Conservation (phyloP, 768 basidiomycete genomes). For the Mycena belliarum region DNA sequence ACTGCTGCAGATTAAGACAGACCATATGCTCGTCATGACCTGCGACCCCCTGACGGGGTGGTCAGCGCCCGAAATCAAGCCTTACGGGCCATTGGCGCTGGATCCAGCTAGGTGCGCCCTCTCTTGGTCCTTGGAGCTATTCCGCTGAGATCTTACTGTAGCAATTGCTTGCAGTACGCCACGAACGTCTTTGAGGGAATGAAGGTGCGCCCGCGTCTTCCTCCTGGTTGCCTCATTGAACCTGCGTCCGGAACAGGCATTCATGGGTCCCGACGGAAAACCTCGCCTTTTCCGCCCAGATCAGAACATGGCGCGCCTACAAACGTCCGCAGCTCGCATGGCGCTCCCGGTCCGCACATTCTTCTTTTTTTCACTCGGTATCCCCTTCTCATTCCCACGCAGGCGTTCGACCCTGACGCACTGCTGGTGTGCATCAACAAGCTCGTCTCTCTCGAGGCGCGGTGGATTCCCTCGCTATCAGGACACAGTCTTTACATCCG, state of each 20-base stretch:
- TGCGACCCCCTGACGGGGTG: constrained; percentile 67
- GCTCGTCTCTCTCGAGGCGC: constrained; percentile 68
- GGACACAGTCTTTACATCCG: constrained; percentile 89
- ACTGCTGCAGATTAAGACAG: constrained; percentile 52
- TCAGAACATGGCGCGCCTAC: constrained; percentile 82
- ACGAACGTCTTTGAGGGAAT: constrained; percentile 88
- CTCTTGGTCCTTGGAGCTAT: no score
- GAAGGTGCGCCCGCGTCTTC: constrained; percentile 44
- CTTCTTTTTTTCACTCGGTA: no score
- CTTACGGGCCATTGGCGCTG: constrained; percentile 66
- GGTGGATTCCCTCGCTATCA: constrained; percentile 78
- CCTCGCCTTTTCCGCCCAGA: constrained; percentile 81
- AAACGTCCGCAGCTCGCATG: constrained; percentile 65
- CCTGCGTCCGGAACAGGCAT: constrained; percentile 48
- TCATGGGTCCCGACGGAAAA: constrained; percentile 68
- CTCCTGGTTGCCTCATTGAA: background rate
- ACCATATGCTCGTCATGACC: constrained; percentile 77
- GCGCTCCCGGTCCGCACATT: constrained; percentile 60
- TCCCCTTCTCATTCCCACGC: background rate
- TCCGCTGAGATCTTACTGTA: background rate
- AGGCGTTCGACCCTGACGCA: constrained; percentile 74
- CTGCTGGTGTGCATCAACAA: constrained; percentile 74
- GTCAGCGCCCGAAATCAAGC: constrained; percentile 72
- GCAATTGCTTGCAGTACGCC: constrained; percentile 84
- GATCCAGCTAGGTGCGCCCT: constrained; percentile 69